phyloP scores from a whole-genome alignment of 345 rosid species.

The Viola odorata region DNA sequence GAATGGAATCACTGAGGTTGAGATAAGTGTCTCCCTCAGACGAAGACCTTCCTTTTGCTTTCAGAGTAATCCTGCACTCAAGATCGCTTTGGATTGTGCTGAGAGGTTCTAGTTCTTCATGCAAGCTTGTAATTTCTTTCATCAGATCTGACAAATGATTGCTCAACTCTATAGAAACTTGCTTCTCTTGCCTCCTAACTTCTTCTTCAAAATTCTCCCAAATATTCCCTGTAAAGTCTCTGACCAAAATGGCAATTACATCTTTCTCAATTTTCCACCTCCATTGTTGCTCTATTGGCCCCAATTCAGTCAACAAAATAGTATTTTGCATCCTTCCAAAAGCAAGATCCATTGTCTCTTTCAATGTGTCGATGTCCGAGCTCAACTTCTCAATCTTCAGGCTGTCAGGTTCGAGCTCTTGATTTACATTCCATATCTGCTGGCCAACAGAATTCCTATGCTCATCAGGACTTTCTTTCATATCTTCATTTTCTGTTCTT shows the following conservation, averaged over 20 bases:
- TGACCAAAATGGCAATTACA: slow-evolving; percentile 28
- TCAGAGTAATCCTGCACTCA: slow-evolving; percentile 10
- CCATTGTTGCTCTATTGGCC: slow-evolving; percentile 64
- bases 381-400: slow-evolving; percentile 49
- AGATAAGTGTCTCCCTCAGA: slow-evolving; percentile 11
- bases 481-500: slow-evolving; percentile 25
- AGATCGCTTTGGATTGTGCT: slow-evolving; percentile 4
- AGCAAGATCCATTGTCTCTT: slow-evolving; percentile 72
- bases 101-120: slow-evolving; percentile 36
- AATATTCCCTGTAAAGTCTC: slow-evolving; percentile 42
- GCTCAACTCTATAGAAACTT: slow-evolving; percentile 24
- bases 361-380: slow-evolving; percentile 50
- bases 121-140: slow-evolving; percentile 28
- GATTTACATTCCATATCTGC: slow-evolving; percentile 63
- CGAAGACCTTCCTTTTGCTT: slow-evolving; percentile 12
- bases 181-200: slow-evolving; percentile 26
- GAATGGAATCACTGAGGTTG: slow-evolving; percentile 1
- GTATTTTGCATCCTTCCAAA: slow-evolving; percentile 75
- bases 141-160: slow-evolving; percentile 37
- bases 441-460: slow-evolving; percentile 61
- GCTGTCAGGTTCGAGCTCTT: slow-evolving; percentile 51
- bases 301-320: slow-evolving; percentile 51
- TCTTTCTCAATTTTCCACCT: slow-evolving; percentile 57
- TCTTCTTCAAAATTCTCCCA: slow-evolving; percentile 32
- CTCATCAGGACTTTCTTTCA: slow-evolving; percentile 39